These are phyloP conservation scores for Schizosaccharomyces osmophilus DNA, from an alignment of 805 yeast species.

Conservation along the genomic window DNA sequence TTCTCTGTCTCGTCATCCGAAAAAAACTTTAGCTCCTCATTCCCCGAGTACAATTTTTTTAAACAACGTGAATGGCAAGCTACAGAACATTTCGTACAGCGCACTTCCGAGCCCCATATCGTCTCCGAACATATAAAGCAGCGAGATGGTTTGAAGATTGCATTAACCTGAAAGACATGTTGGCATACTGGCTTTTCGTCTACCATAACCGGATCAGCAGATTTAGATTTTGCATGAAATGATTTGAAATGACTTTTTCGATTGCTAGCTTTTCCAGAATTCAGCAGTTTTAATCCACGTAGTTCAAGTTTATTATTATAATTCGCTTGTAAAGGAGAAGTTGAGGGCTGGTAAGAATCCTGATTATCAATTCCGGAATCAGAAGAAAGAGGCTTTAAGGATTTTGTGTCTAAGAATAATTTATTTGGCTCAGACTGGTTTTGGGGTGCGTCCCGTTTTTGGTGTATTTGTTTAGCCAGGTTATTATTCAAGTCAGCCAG, in stretches of 20 bases:
- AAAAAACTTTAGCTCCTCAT: neutral
- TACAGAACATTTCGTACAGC: neutral
- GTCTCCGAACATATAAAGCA: neutral
- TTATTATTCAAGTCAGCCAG: conserved; percentile 17
- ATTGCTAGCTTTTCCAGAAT: neutral
- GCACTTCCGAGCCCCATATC: neutral
- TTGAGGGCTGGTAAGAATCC: too few relatives aligned
- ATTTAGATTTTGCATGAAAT: neutral
- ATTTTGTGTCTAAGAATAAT: too few relatives aligned
- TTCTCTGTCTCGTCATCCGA: neutral
- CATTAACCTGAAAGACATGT: neutral
- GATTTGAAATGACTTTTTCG: neutral
- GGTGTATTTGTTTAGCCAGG: conserved; percentile 12
- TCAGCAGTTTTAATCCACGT: neutral
- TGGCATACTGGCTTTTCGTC: neutral
- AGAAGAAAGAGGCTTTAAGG: too few relatives aligned
- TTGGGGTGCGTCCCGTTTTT: neutral
- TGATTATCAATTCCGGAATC: too few relatives aligned
- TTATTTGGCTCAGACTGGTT: neutral
- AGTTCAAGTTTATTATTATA: neutral
- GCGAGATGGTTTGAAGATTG: neutral
- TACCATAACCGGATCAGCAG: neutral
- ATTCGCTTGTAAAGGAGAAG: too few relatives aligned
- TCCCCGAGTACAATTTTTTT: neutral
- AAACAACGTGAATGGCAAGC: neutral